These are phyloP conservation scores for Earliella scabrosa DNA, from an alignment of 1,284 basidiomycete genomes.

Conservation along the genomic window DNA sequence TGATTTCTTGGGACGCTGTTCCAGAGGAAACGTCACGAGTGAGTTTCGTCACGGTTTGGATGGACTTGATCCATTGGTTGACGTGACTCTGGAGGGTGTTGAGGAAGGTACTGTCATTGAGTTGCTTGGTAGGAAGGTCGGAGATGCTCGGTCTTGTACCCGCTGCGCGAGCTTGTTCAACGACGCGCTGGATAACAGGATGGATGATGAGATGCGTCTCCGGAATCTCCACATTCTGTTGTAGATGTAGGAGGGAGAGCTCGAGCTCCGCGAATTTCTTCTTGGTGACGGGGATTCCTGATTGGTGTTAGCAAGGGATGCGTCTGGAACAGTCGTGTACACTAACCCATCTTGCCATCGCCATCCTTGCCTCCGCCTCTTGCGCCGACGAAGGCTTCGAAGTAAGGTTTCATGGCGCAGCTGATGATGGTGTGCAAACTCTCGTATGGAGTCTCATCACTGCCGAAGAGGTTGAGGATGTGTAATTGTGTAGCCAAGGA, in stretches of 20 bases:
- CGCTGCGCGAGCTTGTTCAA: slow-evolving; percentile 73
- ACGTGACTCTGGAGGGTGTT: slow-evolving; percentile 95
- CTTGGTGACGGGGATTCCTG: slow-evolving; percentile 97
- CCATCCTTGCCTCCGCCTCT: slow-evolving; percentile 78
- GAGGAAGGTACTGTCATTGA: slow-evolving; percentile 91
- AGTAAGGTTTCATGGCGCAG: slow-evolving; percentile 96
- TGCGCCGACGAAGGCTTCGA: slow-evolving; percentile 92
- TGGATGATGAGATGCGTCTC: slow-evolving; percentile 95
- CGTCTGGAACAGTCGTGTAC: slow-evolving; percentile 1
- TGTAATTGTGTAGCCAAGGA: slow-evolving; percentile 90
- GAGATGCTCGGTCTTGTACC: slow-evolving; percentile 74
- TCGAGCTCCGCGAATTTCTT: slow-evolving; percentile 99
- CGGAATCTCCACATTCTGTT: slow-evolving; percentile 99
- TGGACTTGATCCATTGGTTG: slow-evolving; percentile 98
- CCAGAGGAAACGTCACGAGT: slow-evolving; percentile 93
- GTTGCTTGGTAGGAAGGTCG: slow-evolving; percentile 72
- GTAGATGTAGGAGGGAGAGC: slow-evolving; percentile 92
- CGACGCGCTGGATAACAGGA: slow-evolving; percentile 86
- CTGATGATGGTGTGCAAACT: slow-evolving; percentile 97
- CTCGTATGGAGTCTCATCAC: slow-evolving; percentile 93
- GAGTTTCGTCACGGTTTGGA: slow-evolving; percentile 95
- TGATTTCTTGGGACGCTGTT: slow-evolving; percentile 98
- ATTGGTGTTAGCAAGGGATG: background rate
- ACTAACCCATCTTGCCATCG: slow-evolving; percentile 84
- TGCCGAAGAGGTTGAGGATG: slow-evolving; percentile 91